A percentile compares a stretch with the other conserved stretches of the same genome.
Evolutionary conservation across 2,329 filamentous ascomycete species (phyloP).

Genomic region (Sclerotinia borealis): DNA sequence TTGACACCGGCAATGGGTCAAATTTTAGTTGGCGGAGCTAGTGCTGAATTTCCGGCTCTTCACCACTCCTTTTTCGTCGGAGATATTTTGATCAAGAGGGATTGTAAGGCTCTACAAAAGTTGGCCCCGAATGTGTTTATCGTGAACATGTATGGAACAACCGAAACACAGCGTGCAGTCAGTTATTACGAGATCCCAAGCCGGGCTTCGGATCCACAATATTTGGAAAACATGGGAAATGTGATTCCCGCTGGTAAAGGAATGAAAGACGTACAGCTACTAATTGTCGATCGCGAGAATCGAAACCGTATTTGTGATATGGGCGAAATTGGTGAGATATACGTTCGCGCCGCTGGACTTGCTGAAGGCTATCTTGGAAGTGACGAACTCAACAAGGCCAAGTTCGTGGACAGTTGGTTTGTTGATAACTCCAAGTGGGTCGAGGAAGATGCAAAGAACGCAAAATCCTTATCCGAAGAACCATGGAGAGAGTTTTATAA

Average conservation of each 20-base stretch:
- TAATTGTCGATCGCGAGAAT: constrained; percentile 70
- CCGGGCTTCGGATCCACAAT: constrained; percentile 54
- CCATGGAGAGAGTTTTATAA: constrained; percentile 74
- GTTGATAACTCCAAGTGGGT: constrained; percentile 32
- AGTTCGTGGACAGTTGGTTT: constrained; percentile 33
- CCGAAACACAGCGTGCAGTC: constrained; percentile 75
- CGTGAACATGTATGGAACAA: constrained; percentile 84
- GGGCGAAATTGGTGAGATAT: constrained; percentile 80
- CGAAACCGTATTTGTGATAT: constrained; percentile 64
- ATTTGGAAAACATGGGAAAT: constrained; percentile 61
- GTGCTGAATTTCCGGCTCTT: constrained; percentile 69
- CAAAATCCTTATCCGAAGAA: constrained; percentile 51
- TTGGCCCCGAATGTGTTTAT: constrained; percentile 71
- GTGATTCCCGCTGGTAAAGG: constrained; percentile 78
- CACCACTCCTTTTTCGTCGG: constrained; percentile 84
- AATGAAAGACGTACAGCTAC: constrained; percentile 82
- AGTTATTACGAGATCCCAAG: constrained; percentile 76
- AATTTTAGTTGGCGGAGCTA: constrained; percentile 81
- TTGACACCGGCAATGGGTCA: constrained; percentile 96
- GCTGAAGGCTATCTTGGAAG: constrained; percentile 66
- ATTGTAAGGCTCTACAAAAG: constrained; percentile 69
- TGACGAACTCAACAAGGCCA: constrained; percentile 29
- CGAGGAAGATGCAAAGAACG: constrained; percentile 50
- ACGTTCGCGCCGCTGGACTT: constrained; percentile 73
- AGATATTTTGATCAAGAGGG: constrained; percentile 78